These are phyloP conservation scores for Cyclotella kingstonii DNA, from an alignment of 108 stramenopile genomes.

Conservation along the genomic window DNA sequence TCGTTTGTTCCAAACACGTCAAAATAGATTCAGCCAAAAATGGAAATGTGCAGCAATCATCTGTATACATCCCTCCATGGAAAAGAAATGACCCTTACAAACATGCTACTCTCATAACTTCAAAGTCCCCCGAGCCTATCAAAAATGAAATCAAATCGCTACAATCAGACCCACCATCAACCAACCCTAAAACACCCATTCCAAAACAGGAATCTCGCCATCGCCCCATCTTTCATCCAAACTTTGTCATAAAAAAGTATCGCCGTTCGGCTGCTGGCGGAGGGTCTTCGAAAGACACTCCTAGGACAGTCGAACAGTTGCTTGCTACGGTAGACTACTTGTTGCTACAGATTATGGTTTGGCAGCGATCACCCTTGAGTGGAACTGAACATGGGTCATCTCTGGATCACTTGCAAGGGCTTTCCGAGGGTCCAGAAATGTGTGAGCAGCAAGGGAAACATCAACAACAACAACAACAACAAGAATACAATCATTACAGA, in stretches of 20 bases:
- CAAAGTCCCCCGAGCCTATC: neutral
- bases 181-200: neutral
- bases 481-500: neutral
- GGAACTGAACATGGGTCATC: neutral
- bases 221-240: slow-evolving; percentile 34
- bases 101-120: neutral
- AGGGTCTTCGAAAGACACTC: slow-evolving; percentile 8
- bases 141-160: neutral
- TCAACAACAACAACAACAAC: neutral
- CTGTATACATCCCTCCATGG: neutral
- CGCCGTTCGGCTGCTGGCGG: slow-evolving; percentile 46
- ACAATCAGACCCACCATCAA: neutral
- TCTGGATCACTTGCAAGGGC: too few relatives aligned
- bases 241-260: slow-evolving; percentile 45
- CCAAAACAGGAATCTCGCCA: neutral
- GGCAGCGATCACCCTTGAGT: slow-evolving; percentile 20
- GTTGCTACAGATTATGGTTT: slow-evolving; percentile 8
- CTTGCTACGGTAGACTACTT: slow-evolving; percentile 37
- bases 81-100: neutral
- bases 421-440: too few relatives aligned
- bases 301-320: slow-evolving; percentile 24
- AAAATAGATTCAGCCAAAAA: neutral
- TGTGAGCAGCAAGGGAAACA: too few relatives aligned
- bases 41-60: neutral
- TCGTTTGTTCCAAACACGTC: neutral